phyloP scores from a whole-genome alignment of 148 eudicot genomes.

The Rhododendron kiyosumense region DNA sequence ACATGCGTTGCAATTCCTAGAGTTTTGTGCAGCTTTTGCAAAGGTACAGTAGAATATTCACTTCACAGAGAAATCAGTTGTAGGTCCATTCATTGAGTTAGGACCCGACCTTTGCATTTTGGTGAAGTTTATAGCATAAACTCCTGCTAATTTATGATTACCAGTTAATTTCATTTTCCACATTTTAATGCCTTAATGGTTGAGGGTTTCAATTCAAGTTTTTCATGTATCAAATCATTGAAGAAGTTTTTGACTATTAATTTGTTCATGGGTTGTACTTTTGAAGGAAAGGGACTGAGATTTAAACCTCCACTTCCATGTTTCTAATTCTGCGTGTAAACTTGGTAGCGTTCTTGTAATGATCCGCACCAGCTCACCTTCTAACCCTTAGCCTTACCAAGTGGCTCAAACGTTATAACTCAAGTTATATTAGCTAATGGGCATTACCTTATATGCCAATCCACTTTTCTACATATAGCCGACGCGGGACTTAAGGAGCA shows the following conservation, averaged over 20 bases:
- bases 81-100: background rate
- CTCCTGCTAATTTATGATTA: background rate
- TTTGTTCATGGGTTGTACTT: background rate
- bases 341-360: background rate
- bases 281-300: background rate
- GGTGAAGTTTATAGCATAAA: background rate
- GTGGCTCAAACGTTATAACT: background rate
- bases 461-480: background rate
- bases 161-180: background rate
- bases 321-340: background rate
- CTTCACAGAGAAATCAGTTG: background rate
- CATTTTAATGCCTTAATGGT: background rate
- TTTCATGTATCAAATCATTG: too few relatives aligned
- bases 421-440: background rate
- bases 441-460: background rate
- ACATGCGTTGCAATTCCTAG: conserved; percentile 25
- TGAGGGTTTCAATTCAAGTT: background rate
- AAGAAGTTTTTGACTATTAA: background rate
- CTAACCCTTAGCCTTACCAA: background rate
- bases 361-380: background rate
- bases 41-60: conserved; percentile 14
- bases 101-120: background rate
- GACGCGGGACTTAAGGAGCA: background rate
- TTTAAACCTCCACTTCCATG: background rate
- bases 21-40: conserved; percentile 28